phyloP scores from a whole-genome alignment of 352 stramenopile genomes.

The Thalassiosira livingstoniorum region DNA sequence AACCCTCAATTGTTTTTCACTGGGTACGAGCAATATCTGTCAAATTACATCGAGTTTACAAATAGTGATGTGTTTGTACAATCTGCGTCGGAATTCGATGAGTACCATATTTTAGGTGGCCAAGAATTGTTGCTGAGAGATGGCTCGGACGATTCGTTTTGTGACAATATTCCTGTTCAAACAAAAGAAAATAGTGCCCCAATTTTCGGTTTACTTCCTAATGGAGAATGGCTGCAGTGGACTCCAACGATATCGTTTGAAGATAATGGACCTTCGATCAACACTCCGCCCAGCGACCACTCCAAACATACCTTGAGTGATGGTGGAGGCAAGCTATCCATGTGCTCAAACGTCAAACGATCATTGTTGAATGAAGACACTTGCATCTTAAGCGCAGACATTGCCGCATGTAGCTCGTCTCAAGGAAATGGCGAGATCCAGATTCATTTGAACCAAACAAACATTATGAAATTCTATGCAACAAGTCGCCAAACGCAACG shows the following conservation, averaged over 20 bases:
- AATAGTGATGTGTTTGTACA: conserved; percentile 42
- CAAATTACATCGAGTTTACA: conserved; percentile 51
- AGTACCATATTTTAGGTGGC: conserved; percentile 18
- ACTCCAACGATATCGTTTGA: conserved; percentile 34
- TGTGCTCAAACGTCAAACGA: conserved; percentile 63
- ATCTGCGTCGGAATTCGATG: conserved; percentile 51
- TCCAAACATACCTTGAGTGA: conserved; percentile 46
- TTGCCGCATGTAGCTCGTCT: conserved; percentile 41
- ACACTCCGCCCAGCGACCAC: conserved; percentile 31
- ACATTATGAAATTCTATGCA: conserved; percentile 40
- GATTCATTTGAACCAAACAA: conserved; percentile 42
- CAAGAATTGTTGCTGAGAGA: conserved; percentile 57
- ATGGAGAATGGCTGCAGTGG: conserved; percentile 60
- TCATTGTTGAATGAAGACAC: conserved; percentile 70
- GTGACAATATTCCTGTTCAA: conserved; percentile 47
- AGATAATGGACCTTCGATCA: conserved; percentile 62
- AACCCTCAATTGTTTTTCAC: no score
- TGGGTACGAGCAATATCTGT: conserved; percentile 60
- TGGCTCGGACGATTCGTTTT: conserved; percentile 45
- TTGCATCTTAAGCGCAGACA: conserved; percentile 60
- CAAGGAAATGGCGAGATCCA: conserved; percentile 27
- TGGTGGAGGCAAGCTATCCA: conserved; percentile 40
- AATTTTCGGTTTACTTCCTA: conserved; percentile 58
- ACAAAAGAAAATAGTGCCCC: conserved; percentile 51
- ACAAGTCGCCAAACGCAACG: no score